Conservation (phyloP, 164 flowering plant genomes). For the Kalanchoe fedtschenkoi region DNA sequence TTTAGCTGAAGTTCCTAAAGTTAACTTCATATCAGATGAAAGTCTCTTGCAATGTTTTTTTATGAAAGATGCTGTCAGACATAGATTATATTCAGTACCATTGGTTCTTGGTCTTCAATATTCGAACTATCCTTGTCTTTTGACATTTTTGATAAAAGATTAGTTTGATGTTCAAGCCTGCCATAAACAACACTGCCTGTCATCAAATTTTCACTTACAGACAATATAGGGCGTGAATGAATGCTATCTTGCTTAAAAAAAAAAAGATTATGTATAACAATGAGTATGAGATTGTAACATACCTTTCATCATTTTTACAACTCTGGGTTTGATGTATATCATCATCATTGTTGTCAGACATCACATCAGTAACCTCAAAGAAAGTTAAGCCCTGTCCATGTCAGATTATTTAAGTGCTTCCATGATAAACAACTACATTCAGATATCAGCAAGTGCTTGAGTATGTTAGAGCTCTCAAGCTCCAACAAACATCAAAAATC, state of each 20-base stretch:
- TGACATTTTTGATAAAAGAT: constrained; percentile 21
- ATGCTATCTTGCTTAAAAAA: not conserved
- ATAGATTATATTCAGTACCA: constrained; percentile 26
- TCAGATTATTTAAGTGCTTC: not conserved
- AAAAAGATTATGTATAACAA: not conserved
- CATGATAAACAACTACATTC: too few species aligned
- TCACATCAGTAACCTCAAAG: not conserved
- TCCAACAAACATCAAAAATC: not conserved
- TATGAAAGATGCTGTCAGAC: not conserved
- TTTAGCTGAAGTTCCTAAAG: constrained; percentile 50
- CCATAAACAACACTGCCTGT: constrained; percentile 5
- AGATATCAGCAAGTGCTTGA: not conserved
- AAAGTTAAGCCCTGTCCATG: not conserved
- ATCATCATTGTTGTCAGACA: not conserved
- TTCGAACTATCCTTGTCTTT: constrained; percentile 19
- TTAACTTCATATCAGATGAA: constrained; percentile 2
- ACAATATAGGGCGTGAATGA: not conserved
- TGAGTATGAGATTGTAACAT: not conserved
- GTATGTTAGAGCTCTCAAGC: not conserved
- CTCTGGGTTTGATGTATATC: not conserved
- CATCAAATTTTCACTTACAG: not conserved
- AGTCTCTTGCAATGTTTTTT: constrained; percentile 1
- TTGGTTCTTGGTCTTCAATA: constrained; percentile 37
- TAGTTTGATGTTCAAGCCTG: constrained; percentile 25
- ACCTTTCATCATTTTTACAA: not conserved